Evolutionary conservation across 1,284 basidiomycete genomes (phyloP), one percentile per base, ranked within the genome.

Genomic region (Leccinum pallidistipes): DNA sequence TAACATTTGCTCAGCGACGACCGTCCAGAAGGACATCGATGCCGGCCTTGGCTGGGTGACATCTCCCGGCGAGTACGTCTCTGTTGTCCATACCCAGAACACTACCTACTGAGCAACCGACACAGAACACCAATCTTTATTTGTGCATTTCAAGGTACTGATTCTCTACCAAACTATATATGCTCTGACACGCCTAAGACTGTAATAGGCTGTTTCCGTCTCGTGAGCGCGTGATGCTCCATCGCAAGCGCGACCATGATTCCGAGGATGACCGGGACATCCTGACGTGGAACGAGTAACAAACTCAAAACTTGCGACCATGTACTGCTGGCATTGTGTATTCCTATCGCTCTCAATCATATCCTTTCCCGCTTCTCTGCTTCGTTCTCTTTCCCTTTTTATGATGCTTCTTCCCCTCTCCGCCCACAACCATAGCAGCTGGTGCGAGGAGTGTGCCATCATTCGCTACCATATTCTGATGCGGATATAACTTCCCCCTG

Each of bases 301-400:
- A 16, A 40, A 5, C 16, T 14, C 38, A 14, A 38, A 18, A 10
- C 12, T 34, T 10, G 32, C 32, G 10, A 11, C 32, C 14, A 34
- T 29, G 24, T 50, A 34, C 40, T 45, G 27, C 40, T 36, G 31
- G 32, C 24, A 50, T 50, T 50, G 9, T 38, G 29, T 56, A 54
- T 53, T 16, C 54, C 21, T 24, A 52, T 21, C 8, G 43, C 43
- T 21, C 18, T 72, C 71, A 86, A 70, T 96, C 95, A 69, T 97
- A 97, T 32, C 95, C 95, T 70, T 86, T 89, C 29, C 95, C 95
- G 70, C 92, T 94, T 66, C 95, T 80, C 76, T 94, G 90, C 78
- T 98, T 98, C 60, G 84, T 85, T 60, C 88, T 80, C 82, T 93
- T 88, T 78, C 84, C 78, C 70, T 88, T 91, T 79, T 96, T 98